A percentile compares a stretch with the other conserved stretches of the same genome.
phyloP scores from a whole-genome alignment of 2,329 filamentous ascomycete genomes.

The Penicillium frequentans region DNA sequence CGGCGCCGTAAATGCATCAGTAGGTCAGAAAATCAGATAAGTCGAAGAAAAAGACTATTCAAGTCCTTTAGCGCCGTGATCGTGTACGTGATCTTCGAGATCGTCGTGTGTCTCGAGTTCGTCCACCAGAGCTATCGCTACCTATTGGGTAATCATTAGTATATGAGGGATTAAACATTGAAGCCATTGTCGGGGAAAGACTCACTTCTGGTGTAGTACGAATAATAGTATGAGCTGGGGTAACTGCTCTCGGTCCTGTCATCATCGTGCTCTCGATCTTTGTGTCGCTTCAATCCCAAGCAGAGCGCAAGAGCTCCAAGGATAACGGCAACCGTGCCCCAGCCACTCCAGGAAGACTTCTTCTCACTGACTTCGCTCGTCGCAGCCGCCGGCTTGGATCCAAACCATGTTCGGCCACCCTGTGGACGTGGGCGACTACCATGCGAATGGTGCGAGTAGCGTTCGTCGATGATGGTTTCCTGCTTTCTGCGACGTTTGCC shows the following conservation, averaged over 20 bases:
- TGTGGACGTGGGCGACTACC: constrained; percentile 29
- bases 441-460: constrained; percentile 35
- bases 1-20: constrained; percentile 22
- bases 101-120: constrained; percentile 34
- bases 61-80: constrained; percentile 27
- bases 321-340: constrained; percentile 43
- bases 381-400: constrained; percentile 32
- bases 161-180: not conserved
- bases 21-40: constrained; percentile 2
- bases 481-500: constrained; percentile 37
- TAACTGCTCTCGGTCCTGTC: constrained; percentile 42
- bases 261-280: constrained; percentile 35
- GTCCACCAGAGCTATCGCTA: constrained; percentile 46
- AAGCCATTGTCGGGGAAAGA: constrained; percentile 3
- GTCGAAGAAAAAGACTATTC: not conserved
- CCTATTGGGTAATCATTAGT: constrained; percentile 30
- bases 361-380: constrained; percentile 32
- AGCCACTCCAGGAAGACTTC: constrained; percentile 39
- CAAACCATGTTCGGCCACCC: constrained; percentile 43
- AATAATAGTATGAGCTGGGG: constrained; percentile 43
- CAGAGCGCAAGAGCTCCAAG: constrained; percentile 47
- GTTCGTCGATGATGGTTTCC: constrained; percentile 43
- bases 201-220: constrained; percentile 45
- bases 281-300: constrained; percentile 46
- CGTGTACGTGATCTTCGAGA: constrained; percentile 31